Base-by-base conservation (phyloP, 2,329 filamentous ascomycete genomes). In the Alternaria rosae region DNA sequence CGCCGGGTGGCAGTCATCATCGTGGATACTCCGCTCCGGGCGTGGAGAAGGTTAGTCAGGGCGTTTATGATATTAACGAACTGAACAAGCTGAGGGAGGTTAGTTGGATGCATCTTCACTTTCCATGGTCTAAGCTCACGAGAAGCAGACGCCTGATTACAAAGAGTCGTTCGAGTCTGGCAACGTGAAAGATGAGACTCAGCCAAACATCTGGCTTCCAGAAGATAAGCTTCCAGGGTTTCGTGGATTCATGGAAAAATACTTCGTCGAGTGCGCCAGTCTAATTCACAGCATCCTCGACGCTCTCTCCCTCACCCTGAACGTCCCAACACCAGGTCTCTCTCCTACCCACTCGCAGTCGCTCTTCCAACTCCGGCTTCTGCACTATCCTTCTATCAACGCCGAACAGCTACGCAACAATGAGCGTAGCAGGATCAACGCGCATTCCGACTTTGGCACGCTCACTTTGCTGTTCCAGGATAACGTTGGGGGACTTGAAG, bases 381-480 rank as follows among this genome's bases (percentile, higher is more conserved):
- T 81, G 20, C 80, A 82, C 61, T 82, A 82, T 62, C 80, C 80
- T 2, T 54, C 78, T 6, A 61, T 81, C 8, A 58, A 70, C 0
- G 68, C 70, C 1, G 44, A 54, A 2, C 64, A 78, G n/a, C 68
- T 82, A 8, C 15, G 23, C 3, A 15, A 61, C 1, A 51, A 67
- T 8, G 69, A 68, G 3, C 68, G 74, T 3, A 62, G 54, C n/a
- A 70, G 81, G 4, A 82, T 82, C 52, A 73, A 77, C 15, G 79
- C 81, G 2, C 82, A 83, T 53, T 80, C 77, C 1, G 81, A 82
- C 62, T 82, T 80, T 63, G 80, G 80, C 8, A 76, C 76, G 2
- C 62, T 82, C 42, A 83, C 81, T 4, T 64, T 82, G 10, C 71
- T 83, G 1, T 82, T 82, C 61, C 81, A 82, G 55, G 81, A 82